Conservation (phyloP, 331 rosid genomes). For the Quercus phellos region DNA sequence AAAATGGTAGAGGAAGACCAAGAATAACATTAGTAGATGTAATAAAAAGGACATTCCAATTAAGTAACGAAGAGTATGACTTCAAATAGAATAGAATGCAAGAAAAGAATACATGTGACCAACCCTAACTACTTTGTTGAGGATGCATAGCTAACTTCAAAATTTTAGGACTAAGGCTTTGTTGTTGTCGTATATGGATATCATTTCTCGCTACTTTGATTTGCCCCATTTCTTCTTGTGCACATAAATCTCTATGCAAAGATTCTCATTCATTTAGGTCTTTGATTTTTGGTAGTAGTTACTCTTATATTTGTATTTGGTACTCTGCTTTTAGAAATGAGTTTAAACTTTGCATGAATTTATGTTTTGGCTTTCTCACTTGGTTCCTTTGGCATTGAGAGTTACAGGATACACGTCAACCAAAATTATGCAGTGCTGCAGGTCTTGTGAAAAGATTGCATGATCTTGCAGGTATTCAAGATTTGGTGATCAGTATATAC, state of each 20-base stretch:
- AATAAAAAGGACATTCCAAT: too few relatives aligned
- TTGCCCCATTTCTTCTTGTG: neutral
- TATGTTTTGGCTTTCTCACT: constrained; percentile 11
- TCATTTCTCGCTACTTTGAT: neutral
- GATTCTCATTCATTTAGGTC: neutral
- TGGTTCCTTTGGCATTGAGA: constrained; percentile 16
- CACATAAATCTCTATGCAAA: neutral
- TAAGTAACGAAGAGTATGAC: too few relatives aligned
- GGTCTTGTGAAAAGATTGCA: constrained; percentile 45
- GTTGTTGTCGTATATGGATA: neutral
- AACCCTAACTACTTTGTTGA: too few relatives aligned
- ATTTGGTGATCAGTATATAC: neutral
- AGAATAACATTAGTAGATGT: too few relatives aligned
- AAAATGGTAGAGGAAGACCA: too few relatives aligned
- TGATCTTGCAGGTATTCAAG: constrained; percentile 37
- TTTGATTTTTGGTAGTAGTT: neutral
- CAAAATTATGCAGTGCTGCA: constrained; percentile 37
- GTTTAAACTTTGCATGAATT: constrained; percentile 19
- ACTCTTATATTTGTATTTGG: neutral
- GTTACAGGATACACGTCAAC: constrained; percentile 49
- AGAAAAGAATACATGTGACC: too few relatives aligned
- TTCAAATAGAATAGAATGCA: too few relatives aligned
- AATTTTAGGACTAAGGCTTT: too few relatives aligned
- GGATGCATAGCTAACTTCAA: too few relatives aligned
- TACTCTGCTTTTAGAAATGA: constrained; percentile 1